Evolutionary conservation across 164 flowering plant genomes (phyloP).

Genomic region (Aristolochia fimbriata): DNA sequence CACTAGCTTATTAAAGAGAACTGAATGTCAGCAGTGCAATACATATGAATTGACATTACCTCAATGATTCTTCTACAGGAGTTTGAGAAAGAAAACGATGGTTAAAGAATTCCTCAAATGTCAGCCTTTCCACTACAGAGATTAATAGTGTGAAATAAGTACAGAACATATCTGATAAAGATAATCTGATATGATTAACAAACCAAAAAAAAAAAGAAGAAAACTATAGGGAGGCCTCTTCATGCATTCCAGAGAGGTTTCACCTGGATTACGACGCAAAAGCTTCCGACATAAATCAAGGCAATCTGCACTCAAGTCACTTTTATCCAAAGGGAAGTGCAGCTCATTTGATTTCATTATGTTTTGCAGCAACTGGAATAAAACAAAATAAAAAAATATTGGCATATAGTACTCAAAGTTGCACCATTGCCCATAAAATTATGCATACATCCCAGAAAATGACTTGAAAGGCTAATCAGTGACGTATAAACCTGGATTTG

Average conservation of each 20-base stretch:
- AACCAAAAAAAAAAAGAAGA: not conserved
- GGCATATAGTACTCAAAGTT: no score
- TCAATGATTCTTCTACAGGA: constrained; percentile 26
- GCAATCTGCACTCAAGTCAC: constrained; percentile 62
- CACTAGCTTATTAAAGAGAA: no score
- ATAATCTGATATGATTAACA: not conserved
- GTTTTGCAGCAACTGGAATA: constrained; percentile 79
- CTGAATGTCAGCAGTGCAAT: no score
- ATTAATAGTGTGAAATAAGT: not conserved
- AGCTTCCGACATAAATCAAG: constrained; percentile 82
- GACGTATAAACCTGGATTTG: constrained; percentile 62
- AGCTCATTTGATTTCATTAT: constrained; percentile 74
- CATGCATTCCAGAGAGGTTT: not conserved
- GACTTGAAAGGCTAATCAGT: not conserved
- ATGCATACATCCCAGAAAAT: not conserved
- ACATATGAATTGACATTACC: constrained; percentile 26
- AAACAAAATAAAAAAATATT: constrained; percentile 4
- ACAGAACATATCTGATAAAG: not conserved
- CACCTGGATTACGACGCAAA: constrained; percentile 93
- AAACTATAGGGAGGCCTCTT: no score
- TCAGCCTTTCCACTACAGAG: constrained; percentile 73
- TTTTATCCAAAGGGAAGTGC: constrained; percentile 58
- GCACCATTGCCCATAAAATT: no score
- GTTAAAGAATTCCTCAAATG: constrained; percentile 95
- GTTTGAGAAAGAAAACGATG: constrained; percentile 58